These are phyloP conservation scores for Amborella trichopoda DNA, from an alignment of 164 flowering plant genomes.

Conservation along the genomic window DNA sequence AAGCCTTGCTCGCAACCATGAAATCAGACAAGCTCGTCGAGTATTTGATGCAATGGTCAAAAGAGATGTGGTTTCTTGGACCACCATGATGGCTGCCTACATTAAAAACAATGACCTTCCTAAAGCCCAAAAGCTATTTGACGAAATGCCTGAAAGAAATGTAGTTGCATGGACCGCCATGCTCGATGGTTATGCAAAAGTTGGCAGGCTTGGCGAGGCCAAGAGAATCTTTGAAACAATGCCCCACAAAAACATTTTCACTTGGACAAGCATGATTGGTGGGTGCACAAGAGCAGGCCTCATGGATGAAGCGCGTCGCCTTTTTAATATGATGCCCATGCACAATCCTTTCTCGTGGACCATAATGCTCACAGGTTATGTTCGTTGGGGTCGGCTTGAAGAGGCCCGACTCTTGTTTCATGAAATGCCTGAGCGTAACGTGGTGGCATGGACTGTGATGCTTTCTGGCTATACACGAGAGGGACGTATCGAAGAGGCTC, in stretches of 20 bases:
- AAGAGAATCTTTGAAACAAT: slow-evolving; percentile 28
- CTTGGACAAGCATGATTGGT: slow-evolving; percentile 49
- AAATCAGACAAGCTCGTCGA: slow-evolving; percentile 23
- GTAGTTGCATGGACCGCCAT: slow-evolving; percentile 35
- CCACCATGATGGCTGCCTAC: slow-evolving; percentile 35
- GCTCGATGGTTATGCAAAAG: slow-evolving; percentile 37
- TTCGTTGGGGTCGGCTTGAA: slow-evolving; percentile 29
- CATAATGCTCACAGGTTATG: slow-evolving; percentile 27
- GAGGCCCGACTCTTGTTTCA: slow-evolving; percentile 27
- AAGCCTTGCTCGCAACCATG: slow-evolving; percentile 18
- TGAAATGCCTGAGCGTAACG: slow-evolving; percentile 36
- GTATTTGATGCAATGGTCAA: slow-evolving; percentile 41
- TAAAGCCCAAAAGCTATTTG: slow-evolving; percentile 29
- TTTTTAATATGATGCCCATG: slow-evolving; percentile 31
- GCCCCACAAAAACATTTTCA: slow-evolving; percentile 31
- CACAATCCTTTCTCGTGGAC: slow-evolving; percentile 41
- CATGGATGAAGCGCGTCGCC: slow-evolving; percentile 21
- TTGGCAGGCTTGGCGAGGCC: slow-evolving; percentile 26
- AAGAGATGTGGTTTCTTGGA: slow-evolving; percentile 31
- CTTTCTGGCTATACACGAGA: slow-evolving; percentile 27
- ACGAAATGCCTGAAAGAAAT: slow-evolving; percentile 18
- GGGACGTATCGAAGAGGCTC: slow-evolving; percentile 26
- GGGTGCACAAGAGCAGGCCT: slow-evolving; percentile 29
- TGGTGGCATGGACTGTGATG: slow-evolving; percentile 43
- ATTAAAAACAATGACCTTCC: slow-evolving; percentile 22